Evolutionary conservation across 805 yeast species (phyloP), one percentile per base, ranked within the genome.

Genomic region (Teunomyces kruisii): DNA sequence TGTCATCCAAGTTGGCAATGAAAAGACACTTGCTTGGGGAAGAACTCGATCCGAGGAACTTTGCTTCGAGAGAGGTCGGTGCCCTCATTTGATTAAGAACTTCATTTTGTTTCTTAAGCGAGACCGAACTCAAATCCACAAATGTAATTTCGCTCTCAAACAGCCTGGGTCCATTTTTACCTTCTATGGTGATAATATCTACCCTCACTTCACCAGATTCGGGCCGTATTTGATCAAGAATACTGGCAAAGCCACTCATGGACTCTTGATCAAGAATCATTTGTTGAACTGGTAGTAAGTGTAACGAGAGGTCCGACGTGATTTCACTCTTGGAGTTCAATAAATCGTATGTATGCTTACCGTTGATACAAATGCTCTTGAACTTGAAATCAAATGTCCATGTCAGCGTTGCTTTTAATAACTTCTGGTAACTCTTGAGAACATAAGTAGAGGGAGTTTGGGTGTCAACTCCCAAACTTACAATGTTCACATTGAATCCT

Each of bases 1-100:
- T 54, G 3, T 42, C 38, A 26, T 50, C 47, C 24, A 49, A 36
- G 28, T 64, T 59, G 41, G 67, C 56, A 4, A 72, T 39, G 26
- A 67, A 59, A 30, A 71, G 57, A 24, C 70, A 55, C 46, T 70
- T 72, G 27, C 75, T 66, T 32, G 65, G 60, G 9, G 56, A 49
- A 22, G 41, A 44, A 4, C 55, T 43, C 33, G 49, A 49, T 14
- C 32, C 37, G 7, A 47, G 24, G 12, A 51, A 35, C 13, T 38
- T 38, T 27, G 24, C 32, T 24, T 27, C 30, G 10, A 26, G 40
- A 10, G 32, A 6, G 9, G 27, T 24, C 12, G 16, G 40, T 6
- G 16, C 8, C 19, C 3, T 26, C n/a, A 27, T 12, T 5, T 7
- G 22, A 9, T 27, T 26, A 9, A 26, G 31, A 10, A 15, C 10